A percentile compares a stretch with the other conserved stretches of the same genome.
Conservation (phyloP, 768 basidiomycete genomes). For the Pisolithus marmoratus region DNA sequence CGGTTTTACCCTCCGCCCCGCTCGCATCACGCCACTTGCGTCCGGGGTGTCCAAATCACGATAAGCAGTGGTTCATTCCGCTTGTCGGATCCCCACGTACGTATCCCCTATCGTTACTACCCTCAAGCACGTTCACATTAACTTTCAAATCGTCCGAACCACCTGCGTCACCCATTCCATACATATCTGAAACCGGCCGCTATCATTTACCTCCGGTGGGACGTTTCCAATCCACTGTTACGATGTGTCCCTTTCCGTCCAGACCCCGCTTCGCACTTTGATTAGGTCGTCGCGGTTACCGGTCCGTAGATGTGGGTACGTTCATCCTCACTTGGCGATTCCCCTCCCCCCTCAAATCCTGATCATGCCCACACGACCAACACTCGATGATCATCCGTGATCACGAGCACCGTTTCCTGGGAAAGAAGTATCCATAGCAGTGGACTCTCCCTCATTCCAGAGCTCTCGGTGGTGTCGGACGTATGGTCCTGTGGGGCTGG, state of each 20-base stretch:
- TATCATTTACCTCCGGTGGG: background rate
- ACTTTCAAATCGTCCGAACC: background rate
- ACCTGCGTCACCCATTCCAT: background rate
- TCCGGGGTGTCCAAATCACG: background rate
- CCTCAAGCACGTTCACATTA: background rate
- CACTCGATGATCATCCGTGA: background rate
- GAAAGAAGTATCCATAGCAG: background rate
- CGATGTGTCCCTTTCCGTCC: background rate
- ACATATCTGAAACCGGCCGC: background rate
- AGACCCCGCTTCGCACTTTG: background rate
- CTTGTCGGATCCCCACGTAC: background rate
- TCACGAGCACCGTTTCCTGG: background rate
- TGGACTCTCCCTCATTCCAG: background rate
- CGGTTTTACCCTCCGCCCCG: conserved; percentile 23
- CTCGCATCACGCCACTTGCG: conserved; percentile 13
- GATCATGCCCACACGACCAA: background rate
- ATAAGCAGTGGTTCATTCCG: background rate
- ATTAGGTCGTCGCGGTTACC: too few relatives aligned
- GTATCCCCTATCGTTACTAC: background rate
- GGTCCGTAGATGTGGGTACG: background rate
- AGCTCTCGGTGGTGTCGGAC: too few relatives aligned
- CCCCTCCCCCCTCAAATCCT: too few relatives aligned
- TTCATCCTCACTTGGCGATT: background rate
- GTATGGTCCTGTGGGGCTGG: too few relatives aligned
- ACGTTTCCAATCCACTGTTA: background rate